Conservation (phyloP, 306 rosid genomes). For the Fragaria vesca region DNA sequence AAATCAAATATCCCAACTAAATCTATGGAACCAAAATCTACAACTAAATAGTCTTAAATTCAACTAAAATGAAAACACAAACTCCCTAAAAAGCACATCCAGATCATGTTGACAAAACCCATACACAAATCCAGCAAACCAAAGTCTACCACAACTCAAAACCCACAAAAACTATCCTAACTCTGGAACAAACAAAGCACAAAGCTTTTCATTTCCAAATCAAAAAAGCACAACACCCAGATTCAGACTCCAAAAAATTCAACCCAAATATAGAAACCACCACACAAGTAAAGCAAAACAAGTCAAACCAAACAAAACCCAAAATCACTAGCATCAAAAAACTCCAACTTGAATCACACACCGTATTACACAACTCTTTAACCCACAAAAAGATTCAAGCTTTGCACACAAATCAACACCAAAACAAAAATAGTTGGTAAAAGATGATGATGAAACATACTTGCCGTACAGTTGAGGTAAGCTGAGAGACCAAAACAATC, state of each 20-base stretch:
- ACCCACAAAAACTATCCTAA: neutral
- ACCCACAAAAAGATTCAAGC: slow-evolving; percentile 13
- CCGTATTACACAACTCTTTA: neutral
- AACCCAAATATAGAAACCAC: slow-evolving; percentile 3
- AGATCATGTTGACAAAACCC: slow-evolving; percentile 3
- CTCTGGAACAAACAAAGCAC: neutral
- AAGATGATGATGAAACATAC: slow-evolving; percentile 12
- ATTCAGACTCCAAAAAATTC: neutral
- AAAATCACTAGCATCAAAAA: neutral
- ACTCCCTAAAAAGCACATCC: neutral
- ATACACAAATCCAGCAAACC: neutral
- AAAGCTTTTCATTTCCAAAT: neutral
- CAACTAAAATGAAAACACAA: neutral
- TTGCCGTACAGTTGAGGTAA: slow-evolving; percentile 36
- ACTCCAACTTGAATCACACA: neutral
- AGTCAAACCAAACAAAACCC: neutral
- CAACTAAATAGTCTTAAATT: neutral
- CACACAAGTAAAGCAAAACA: neutral
- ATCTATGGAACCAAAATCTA: neutral
- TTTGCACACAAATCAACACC: neutral
- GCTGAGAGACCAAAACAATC: slow-evolving; percentile 17
- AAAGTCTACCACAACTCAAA: slow-evolving; percentile 17
- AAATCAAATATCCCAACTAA: slow-evolving; percentile 10
- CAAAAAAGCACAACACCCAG: neutral
- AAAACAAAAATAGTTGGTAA: slow-evolving; percentile 1